A percentile compares a stretch with the other conserved stretches of the same genome.
These are phyloP conservation scores for Acacia confusa DNA, from an alignment of 306 rosid genomes.

Conservation along the genomic window DNA sequence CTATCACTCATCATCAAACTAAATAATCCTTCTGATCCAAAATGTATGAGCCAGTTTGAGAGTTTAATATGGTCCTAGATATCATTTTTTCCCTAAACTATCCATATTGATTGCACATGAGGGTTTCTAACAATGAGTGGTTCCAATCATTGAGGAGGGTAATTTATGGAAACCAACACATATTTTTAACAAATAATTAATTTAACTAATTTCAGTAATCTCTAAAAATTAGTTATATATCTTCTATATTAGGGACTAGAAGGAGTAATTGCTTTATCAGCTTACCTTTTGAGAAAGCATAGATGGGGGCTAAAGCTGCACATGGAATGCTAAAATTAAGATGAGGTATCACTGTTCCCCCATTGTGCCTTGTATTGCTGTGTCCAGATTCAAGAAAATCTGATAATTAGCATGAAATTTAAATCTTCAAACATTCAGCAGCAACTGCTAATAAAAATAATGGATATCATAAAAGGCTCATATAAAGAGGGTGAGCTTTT, in stretches of 20 bases:
- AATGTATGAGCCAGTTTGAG: too few relatives aligned
- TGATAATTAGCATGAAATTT: slow-evolving; percentile 30
- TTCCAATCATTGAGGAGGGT: too few relatives aligned
- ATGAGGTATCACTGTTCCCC: slow-evolving; percentile 83
- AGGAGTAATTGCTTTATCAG: not conserved
- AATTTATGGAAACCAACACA: too few relatives aligned
- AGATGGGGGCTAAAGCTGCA: slow-evolving; percentile 72
- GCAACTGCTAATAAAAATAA: slow-evolving; percentile 6
- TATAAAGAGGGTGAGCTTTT: not conserved
- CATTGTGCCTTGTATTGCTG: slow-evolving; percentile 95
- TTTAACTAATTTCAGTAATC: not conserved
- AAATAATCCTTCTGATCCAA: not conserved
- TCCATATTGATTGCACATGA: not conserved
- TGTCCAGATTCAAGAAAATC: slow-evolving; percentile 43
- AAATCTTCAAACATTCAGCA: slow-evolving; percentile 28
- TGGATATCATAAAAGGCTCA: not conserved
- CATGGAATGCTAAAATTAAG: slow-evolving; percentile 94
- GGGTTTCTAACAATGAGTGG: not conserved
- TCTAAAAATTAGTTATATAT: too few relatives aligned
- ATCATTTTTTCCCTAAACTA: not conserved
- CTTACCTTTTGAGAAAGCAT: slow-evolving; percentile 69
- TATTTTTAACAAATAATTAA: too few relatives aligned
- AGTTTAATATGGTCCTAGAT: not conserved
- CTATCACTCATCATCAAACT: not conserved
- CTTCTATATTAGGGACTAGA: too few relatives aligned